Percentiles rank a stretch among this genome's conserved stretches.
phyloP scores from a whole-genome alignment of 2,329 filamentous ascomycete species.

The Cladophialophora psammophila region DNA sequence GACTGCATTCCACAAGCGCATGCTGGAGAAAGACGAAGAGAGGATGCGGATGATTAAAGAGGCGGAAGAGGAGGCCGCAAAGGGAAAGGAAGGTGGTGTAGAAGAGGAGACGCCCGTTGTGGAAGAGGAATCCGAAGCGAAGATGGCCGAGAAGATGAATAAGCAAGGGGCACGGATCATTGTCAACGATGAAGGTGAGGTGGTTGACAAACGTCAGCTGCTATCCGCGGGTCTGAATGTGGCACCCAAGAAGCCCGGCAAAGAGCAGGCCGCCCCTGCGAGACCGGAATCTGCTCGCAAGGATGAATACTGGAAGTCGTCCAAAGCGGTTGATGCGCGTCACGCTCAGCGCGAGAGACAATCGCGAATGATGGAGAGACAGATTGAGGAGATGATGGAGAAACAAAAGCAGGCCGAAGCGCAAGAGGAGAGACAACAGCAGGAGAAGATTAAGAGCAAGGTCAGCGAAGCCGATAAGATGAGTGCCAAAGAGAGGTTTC shows the following conservation, averaged over 20 bases:
- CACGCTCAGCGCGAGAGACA: slow-evolving; percentile 61
- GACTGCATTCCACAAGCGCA: slow-evolving; percentile 66
- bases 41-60: slow-evolving; percentile 64
- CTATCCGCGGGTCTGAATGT: slow-evolving; percentile 69
- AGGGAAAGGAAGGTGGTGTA: slow-evolving; percentile 47
- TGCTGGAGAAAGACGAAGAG: slow-evolving; percentile 65
- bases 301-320: slow-evolving; percentile 36
- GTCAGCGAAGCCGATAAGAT: slow-evolving; percentile 66
- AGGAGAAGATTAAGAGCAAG: slow-evolving; percentile 64
- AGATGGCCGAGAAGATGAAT: slow-evolving; percentile 64
- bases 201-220: slow-evolving; percentile 69
- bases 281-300: slow-evolving; percentile 21
- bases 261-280: slow-evolving; percentile 24
- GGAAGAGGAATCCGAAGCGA: slow-evolving; percentile 57
- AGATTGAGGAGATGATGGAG: slow-evolving; percentile 64
- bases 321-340: slow-evolving; percentile 49
- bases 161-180: slow-evolving; percentile 60
- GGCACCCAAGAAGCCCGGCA: slow-evolving; percentile 58
- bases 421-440: slow-evolving; percentile 60
- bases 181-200: slow-evolving; percentile 69
- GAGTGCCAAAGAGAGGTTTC: slow-evolving; percentile 67
- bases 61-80: slow-evolving; percentile 53
- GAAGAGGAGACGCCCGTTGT: slow-evolving; percentile 43
- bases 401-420: slow-evolving; percentile 65
- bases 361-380: slow-evolving; percentile 66